Evolutionary conservation across 257 asterid genomes (phyloP).

Genomic region (Solanum acaule): DNA sequence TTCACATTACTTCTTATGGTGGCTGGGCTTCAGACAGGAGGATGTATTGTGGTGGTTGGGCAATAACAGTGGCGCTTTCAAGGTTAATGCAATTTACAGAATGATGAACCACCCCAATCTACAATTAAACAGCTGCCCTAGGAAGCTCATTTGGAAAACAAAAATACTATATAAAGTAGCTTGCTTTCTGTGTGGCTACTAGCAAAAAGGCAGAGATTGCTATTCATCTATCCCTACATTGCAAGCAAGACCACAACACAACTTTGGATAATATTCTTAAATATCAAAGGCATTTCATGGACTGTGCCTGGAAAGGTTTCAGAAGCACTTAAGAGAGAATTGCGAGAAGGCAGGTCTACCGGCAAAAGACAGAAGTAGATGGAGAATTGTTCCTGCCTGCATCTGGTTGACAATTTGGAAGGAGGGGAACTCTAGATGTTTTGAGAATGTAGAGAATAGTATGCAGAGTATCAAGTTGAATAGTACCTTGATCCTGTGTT

Average conservation of each 20-base stretch:
- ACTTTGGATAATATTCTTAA: neutral
- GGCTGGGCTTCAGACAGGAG: neutral
- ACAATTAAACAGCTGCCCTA: neutral
- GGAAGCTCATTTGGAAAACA: neutral
- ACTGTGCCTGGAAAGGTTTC: neutral
- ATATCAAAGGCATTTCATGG: neutral
- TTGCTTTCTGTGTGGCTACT: neutral
- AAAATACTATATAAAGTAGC: neutral
- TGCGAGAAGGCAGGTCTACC: neutral
- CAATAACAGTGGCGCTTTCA: neutral
- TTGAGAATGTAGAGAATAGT: neutral
- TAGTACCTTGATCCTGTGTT: neutral
- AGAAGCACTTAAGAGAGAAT: neutral
- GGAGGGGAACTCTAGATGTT: neutral
- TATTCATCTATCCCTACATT: neutral
- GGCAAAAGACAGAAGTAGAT: neutral
- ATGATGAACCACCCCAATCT: neutral
- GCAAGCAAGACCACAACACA: neutral
- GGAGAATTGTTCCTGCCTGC: neutral
- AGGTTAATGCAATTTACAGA: neutral
- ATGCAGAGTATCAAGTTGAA: neutral
- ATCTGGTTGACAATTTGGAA: neutral
- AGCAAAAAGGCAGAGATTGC: neutral
- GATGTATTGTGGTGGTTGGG: neutral
- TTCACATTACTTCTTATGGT: neutral